These are phyloP conservation scores for Phyllostachys edulis DNA, from an alignment of 176 grass and related monocot genomes.

Conservation along the genomic window DNA sequence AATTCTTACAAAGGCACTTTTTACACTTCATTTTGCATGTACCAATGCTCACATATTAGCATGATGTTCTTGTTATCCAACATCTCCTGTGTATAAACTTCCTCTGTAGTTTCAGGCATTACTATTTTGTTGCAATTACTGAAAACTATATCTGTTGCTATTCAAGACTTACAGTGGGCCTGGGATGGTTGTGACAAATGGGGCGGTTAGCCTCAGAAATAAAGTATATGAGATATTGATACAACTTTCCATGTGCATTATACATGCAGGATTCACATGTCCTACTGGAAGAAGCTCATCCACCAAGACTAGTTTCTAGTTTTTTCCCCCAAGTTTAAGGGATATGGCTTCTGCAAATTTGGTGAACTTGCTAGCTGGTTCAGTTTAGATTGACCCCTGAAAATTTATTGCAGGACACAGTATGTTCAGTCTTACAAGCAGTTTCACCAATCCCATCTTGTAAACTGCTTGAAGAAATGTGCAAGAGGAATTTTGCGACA, in stretches of 20 bases:
- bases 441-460: slow-evolving; percentile 80
- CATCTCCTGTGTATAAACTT: not conserved
- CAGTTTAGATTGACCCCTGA: slow-evolving; percentile 57
- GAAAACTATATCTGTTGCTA: slow-evolving; percentile 26
- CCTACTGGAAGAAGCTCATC: slow-evolving; percentile 66
- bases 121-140: not conserved
- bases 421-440: slow-evolving; percentile 70
- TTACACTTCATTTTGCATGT: not conserved
- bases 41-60: not conserved
- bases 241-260: slow-evolving; percentile 52
- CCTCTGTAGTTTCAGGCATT: not conserved
- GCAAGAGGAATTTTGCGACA: slow-evolving; percentile 80
- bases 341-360: slow-evolving; percentile 67
- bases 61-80: slow-evolving; percentile 6
- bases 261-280: slow-evolving; percentile 54
- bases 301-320: slow-evolving; percentile 54
- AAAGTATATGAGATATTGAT: slow-evolving; percentile 61
- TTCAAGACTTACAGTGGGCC: slow-evolving; percentile 30
- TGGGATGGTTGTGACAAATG: slow-evolving; percentile 32
- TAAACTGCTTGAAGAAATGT: slow-evolving; percentile 86
- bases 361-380: slow-evolving; percentile 64
- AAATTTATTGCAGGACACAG: slow-evolving; percentile 91
- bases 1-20: not conserved
- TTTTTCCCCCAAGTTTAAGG: slow-evolving; percentile 49
- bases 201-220: slow-evolving; percentile 47